Percentiles rank a stretch among this genome's conserved stretches.
Evolutionary conservation across 2,329 filamentous ascomycete species (phyloP).

Genomic region (Botryotinia globosa): DNA sequence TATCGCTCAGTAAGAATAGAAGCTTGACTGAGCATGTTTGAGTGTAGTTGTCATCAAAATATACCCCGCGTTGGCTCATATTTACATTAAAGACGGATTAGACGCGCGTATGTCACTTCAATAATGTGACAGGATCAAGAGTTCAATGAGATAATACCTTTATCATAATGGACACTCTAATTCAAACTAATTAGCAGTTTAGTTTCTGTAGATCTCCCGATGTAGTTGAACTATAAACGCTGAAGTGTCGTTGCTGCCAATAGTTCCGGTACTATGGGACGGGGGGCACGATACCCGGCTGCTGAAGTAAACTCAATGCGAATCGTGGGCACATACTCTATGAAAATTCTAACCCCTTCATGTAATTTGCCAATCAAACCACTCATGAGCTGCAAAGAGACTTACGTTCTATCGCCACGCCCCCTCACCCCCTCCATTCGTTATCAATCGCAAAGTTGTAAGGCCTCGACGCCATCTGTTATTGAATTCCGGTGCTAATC

Average conservation of each 20-base stretch:
- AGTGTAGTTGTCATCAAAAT: not conserved
- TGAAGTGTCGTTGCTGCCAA: not conserved
- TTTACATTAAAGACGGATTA: not conserved
- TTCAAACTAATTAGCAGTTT: too few species aligned
- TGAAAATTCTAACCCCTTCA: not conserved
- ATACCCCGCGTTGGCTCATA: not conserved
- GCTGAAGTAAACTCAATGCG: too few species aligned
- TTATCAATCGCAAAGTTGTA: not conserved
- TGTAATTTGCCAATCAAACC: not conserved
- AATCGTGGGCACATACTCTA: not conserved
- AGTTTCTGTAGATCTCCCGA: not conserved
- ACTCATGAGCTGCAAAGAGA: not conserved
- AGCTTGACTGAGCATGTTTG: not conserved
- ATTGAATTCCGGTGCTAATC: not conserved
- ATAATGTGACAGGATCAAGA: not conserved
- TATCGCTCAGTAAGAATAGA: not conserved
- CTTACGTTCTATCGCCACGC: not conserved
- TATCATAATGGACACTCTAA: accelerated
- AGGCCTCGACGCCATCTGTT: not conserved
- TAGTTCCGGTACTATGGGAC: not conserved
- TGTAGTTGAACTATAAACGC: not conserved
- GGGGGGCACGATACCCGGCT: accelerated
- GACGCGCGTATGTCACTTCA: not conserved
- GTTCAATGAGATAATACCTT: not conserved
- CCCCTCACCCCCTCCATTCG: not conserved